Evolutionary conservation across 176 grass and related monocot genomes (phyloP).

Genomic region (Aegilops sharonensis): DNA sequence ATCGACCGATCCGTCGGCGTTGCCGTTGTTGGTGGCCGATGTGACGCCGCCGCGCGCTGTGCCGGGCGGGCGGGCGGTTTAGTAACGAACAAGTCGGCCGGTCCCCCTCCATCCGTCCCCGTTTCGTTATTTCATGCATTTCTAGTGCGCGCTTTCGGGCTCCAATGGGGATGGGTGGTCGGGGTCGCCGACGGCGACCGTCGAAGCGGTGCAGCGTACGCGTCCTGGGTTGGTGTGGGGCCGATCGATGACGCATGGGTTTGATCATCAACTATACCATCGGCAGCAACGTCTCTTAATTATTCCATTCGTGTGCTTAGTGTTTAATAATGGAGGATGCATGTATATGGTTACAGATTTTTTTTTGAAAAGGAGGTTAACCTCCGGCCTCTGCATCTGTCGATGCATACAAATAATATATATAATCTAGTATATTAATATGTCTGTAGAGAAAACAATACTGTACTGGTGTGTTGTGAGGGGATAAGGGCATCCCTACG

Average conservation of each 20-base stretch:
- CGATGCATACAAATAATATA: too few relatives aligned
- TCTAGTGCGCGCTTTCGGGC: constrained; percentile 25
- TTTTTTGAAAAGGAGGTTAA: too few relatives aligned
- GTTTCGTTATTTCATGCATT: constrained; percentile 56
- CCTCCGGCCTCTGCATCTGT: too few relatives aligned
- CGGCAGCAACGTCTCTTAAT: neutral
- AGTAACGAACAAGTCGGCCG: constrained; percentile 49
- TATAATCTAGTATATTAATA: too few relatives aligned
- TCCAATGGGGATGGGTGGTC: constrained; percentile 29
- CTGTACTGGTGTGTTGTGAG: too few relatives aligned
- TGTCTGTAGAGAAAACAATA: too few relatives aligned
- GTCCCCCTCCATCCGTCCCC: constrained; percentile 21
- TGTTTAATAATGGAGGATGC: neutral
- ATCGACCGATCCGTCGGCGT: neutral
- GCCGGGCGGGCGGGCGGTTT: neutral
- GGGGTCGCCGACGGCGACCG: constrained; percentile 20
- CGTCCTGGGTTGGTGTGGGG: constrained; percentile 26
- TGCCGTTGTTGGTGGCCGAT: constrained; percentile 51
- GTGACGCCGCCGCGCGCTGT: constrained; percentile 31
- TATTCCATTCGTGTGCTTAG: neutral
- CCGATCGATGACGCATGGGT: constrained; percentile 28
- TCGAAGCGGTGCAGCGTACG: constrained; percentile 32
- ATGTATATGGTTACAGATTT: too few relatives aligned
- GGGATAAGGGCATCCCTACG: too few relatives aligned
- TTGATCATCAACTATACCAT: constrained; percentile 9